Evolutionary conservation across 1,284 basidiomycete species (phyloP).

Genomic region (Ustilago hordei): DNA sequence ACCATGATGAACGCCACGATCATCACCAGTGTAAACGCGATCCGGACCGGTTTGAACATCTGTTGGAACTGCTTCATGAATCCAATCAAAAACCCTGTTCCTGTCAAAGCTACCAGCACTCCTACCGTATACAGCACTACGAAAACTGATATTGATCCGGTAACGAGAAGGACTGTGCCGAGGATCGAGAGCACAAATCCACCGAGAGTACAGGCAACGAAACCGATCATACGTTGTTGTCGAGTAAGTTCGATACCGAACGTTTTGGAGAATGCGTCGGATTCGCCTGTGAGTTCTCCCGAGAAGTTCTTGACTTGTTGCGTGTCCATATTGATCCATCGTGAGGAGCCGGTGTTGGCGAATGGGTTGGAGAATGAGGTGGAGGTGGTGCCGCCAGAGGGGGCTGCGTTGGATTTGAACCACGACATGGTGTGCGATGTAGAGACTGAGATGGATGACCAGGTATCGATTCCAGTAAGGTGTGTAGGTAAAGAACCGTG

Average conservation of each 20-base stretch:
- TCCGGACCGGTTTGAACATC: conserved; percentile 93
- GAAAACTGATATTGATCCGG: conserved; percentile 80
- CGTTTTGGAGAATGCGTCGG: conserved; percentile 56
- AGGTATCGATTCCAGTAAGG: too few species aligned
- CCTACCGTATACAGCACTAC: conserved; percentile 87
- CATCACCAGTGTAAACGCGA: conserved; percentile 85
- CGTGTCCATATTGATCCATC: conserved; percentile 65
- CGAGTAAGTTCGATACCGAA: conserved; percentile 62
- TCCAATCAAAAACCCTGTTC: conserved; percentile 70
- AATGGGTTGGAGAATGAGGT: conserved; percentile 27
- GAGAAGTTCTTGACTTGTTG: conserved; percentile 57
- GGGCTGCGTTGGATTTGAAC: conserved; percentile 24
- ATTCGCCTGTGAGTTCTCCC: conserved; percentile 63
- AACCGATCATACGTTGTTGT: conserved; percentile 62
- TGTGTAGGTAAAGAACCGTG: background rate
- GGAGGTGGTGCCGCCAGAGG: conserved; percentile 10
- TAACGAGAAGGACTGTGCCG: conserved; percentile 81
- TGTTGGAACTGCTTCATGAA: conserved; percentile 69
- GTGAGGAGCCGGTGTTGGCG: conserved; percentile 35
- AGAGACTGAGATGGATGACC: background rate
- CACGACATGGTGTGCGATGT: conserved; percentile 33
- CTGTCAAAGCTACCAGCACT: conserved; percentile 83
- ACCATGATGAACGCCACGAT: conserved; percentile 72
- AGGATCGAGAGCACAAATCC: conserved; percentile 77
- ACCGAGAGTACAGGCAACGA: conserved; percentile 71